These are phyloP conservation scores for Byssoonygena ceratinophila DNA, from an alignment of 2,329 filamentous ascomycete genomes.

Conservation along the genomic window DNA sequence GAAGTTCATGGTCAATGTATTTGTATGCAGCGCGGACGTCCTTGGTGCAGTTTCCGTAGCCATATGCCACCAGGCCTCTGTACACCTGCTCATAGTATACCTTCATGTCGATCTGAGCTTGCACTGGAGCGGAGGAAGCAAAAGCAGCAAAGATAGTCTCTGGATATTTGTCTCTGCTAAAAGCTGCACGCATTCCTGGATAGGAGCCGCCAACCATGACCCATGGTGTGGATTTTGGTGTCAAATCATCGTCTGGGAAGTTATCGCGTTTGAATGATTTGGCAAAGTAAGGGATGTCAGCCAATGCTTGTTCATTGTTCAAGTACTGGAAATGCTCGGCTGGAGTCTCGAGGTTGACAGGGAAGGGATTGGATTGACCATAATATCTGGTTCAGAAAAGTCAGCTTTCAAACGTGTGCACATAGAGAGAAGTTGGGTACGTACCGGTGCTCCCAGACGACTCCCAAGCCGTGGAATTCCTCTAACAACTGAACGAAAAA, in stretches of 20 bases:
- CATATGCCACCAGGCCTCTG: slow-evolving; percentile 40
- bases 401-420: background rate
- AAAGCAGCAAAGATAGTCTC: slow-evolving; percentile 34
- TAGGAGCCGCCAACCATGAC: slow-evolving; percentile 40
- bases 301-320: slow-evolving; percentile 36
- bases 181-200: slow-evolving; percentile 35
- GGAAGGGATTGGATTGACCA: slow-evolving; percentile 33
- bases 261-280: slow-evolving; percentile 29
- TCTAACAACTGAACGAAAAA: slow-evolving; percentile 27
- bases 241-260: slow-evolving; percentile 28
- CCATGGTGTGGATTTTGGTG: slow-evolving; percentile 36
- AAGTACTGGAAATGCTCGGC: slow-evolving; percentile 35
- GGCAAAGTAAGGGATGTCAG: slow-evolving; percentile 39
- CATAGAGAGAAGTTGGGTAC: slow-evolving; percentile 5
- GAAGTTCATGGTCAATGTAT: slow-evolving; percentile 42
- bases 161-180: slow-evolving; percentile 36
- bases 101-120: slow-evolving; percentile 43
- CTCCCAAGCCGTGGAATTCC: slow-evolving; percentile 31
- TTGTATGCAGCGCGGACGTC: slow-evolving; percentile 41
- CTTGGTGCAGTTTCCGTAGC: slow-evolving; percentile 41
- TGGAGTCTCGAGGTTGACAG: slow-evolving; percentile 27
- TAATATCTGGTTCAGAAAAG: slow-evolving; percentile 31
- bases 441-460: slow-evolving; percentile 37
- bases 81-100: slow-evolving; percentile 43
- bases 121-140: slow-evolving; percentile 36